Evolutionary conservation across 305 asterid species (phyloP).

Genomic region (Withania somnifera): DNA sequence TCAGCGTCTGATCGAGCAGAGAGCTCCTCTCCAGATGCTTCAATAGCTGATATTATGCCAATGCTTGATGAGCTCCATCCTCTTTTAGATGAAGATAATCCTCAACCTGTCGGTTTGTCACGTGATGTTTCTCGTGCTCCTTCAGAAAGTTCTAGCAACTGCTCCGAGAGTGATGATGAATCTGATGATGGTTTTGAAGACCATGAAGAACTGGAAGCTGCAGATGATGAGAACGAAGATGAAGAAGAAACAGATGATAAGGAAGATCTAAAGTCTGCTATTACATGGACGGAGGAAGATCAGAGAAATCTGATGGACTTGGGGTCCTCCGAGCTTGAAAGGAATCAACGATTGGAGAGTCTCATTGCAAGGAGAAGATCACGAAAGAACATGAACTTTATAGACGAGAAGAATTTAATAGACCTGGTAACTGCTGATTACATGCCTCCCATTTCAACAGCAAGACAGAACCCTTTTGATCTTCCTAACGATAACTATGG

Average conservation of each 20-base stretch:
- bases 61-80: constrained; percentile 97
- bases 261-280: constrained; percentile 50
- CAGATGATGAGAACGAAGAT: constrained; percentile 55
- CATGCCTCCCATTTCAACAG: constrained; percentile 60
- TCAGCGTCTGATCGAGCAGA: constrained; percentile 73
- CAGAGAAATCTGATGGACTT: constrained; percentile 91
- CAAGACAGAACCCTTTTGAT: constrained; percentile 73
- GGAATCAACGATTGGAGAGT: constrained; percentile 83
- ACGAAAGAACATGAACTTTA: constrained; percentile 35
- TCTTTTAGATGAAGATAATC: constrained; percentile 56
- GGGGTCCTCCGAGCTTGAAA: constrained; percentile 82
- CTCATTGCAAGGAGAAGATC: constrained; percentile 76
- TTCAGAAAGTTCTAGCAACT: constrained; percentile 30
- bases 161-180: constrained; percentile 30
- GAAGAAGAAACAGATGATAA: constrained; percentile 58
- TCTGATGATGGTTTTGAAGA: constrained; percentile 45
- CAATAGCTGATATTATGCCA: constrained; percentile 85
- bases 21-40: constrained; percentile 90
- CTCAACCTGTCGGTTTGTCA: constrained; percentile 27
- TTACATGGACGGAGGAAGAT: constrained; percentile 92
- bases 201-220: constrained; percentile 37
- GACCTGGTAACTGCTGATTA: constrained; percentile 55
- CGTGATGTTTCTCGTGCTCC: constrained; percentile 43
- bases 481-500: constrained; percentile 35
- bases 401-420: constrained; percentile 60